A percentile compares a stretch with the other conserved stretches of the same genome.
Evolutionary conservation across 2,329 filamentous ascomycete genomes (phyloP).

Genomic region (Sphaerostilbella broomeana): DNA sequence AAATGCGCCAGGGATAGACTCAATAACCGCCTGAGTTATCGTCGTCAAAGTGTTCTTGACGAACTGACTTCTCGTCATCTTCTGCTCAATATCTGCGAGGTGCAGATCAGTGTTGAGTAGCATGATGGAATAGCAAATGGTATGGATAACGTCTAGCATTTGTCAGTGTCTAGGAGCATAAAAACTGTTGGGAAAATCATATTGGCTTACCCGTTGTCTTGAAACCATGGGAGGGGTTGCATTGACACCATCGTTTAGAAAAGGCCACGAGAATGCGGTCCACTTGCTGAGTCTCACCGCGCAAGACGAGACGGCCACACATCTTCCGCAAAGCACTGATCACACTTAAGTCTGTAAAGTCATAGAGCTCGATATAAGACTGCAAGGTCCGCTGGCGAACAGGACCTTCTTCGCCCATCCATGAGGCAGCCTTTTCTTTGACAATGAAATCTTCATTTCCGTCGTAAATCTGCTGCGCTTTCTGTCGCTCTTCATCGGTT

Average conservation of each 20-base stretch:
- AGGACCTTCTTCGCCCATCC: conserved; percentile 72
- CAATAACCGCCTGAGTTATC: conserved; percentile 67
- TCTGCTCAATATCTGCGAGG: conserved; percentile 86
- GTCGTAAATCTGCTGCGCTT: conserved; percentile 76
- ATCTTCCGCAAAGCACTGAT: conserved; percentile 71
- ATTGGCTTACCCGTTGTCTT: conserved; percentile 67
- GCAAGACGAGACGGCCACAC: conserved; percentile 73
- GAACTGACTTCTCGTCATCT: conserved; percentile 94
- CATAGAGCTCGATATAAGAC: conserved; percentile 90
- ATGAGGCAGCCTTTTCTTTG: conserved; percentile 75
- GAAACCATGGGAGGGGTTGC: conserved; percentile 90
- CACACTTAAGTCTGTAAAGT: conserved; percentile 77
- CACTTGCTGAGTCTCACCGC: conserved; percentile 92
- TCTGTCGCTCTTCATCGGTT: conserved; percentile 64
- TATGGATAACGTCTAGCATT: conserved; percentile 78
- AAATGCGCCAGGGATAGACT: conserved; percentile 63
- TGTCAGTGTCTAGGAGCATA: conserved; percentile 22
- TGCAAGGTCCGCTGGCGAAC: conserved; percentile 51
- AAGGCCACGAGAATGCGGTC: conserved; percentile 90
- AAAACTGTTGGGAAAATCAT: neutral
- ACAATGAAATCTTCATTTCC: conserved; percentile 75
- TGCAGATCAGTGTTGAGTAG: conserved; percentile 95
- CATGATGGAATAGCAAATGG: conserved; percentile 92
- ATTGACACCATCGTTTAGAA: conserved; percentile 84
- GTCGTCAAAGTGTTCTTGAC: conserved; percentile 95